Evolutionary conservation across 1,284 basidiomycete species (phyloP), one percentile per base, ranked within the genome.

Genomic region (Mrakiaceae sp.): DNA sequence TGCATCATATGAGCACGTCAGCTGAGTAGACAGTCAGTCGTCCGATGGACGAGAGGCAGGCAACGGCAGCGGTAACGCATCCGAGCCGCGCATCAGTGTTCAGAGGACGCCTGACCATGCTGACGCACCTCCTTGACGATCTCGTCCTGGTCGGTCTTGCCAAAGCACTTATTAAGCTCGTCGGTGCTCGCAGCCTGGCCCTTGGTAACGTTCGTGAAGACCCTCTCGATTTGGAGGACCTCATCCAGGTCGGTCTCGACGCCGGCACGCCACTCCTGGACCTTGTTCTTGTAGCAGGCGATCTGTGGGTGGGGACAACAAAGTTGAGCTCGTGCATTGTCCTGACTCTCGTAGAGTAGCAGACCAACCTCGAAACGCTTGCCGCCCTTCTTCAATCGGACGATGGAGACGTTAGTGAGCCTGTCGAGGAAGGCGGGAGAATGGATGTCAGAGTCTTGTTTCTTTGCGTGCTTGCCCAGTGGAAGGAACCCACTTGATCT

Each of bases 231-330:
- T 78, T 99, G 96, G 40, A 98, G 83, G 43, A 99, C 92, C 72
- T 99, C 95, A 71, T 96, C 91, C 49, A 98, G 78, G 77, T 90
- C 88, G 50, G 86, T 94, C 80, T 98, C 95, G 39, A 95, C 88
- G 67, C 92, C 92, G 63, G 84, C 90, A 64, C 95, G 80, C 85
- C 88, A 98, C 77, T 97, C 94, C 70, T 93, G 88, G 27, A 98
- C 95, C 79, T 98, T 98, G 79, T 99, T 99, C 81, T 98, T 97
- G 80, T 98, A 98, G 77, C 94, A 98, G 58, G 95, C 95, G 70
- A 98, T 89, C 90, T 93, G 67, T 61, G 8, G 39, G 5, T 6
- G 14, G 49, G 49, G 46, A 60, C 39, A 42, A 58, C 42, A 27
- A 7, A 9, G 3, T 10, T 14, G 9, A 60, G 4, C 4, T 44